Evolutionary conservation across 1,284 basidiomycete species (phyloP).

Genomic region (Kalmanozyma brasiliensis): DNA sequence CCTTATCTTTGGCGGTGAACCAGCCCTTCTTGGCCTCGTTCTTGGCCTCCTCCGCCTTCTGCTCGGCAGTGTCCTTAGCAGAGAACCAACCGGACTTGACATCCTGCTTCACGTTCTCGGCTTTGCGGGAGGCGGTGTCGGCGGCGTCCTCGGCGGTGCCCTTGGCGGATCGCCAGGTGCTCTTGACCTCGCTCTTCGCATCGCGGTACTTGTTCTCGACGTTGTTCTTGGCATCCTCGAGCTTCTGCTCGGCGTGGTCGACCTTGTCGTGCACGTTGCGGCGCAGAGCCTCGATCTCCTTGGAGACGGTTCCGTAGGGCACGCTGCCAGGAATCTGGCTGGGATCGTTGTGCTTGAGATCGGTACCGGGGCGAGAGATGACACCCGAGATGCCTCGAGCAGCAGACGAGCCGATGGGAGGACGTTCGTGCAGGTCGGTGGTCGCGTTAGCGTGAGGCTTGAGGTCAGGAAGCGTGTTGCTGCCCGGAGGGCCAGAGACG

Average conservation of each 20-base stretch:
- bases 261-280: slow-evolving; percentile 35
- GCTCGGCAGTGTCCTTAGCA: slow-evolving; percentile 29
- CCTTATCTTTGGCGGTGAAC: slow-evolving; percentile 38
- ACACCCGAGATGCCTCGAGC: slow-evolving; percentile 43
- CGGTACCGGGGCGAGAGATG: slow-evolving; percentile 35
- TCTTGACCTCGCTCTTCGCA: slow-evolving; percentile 35
- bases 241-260: slow-evolving; percentile 25
- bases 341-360: slow-evolving; percentile 39
- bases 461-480: slow-evolving; percentile 39
- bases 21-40: slow-evolving; percentile 25
- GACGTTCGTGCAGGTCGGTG: slow-evolving; percentile 41
- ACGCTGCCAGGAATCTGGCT: slow-evolving; percentile 32
- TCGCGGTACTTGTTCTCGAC: slow-evolving; percentile 27
- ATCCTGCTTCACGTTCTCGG: slow-evolving; percentile 27
- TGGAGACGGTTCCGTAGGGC: slow-evolving; percentile 44
- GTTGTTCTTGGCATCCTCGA: slow-evolving; percentile 28
- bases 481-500: slow-evolving; percentile 28
- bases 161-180: slow-evolving; percentile 31
- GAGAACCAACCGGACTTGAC: slow-evolving; percentile 42
- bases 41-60: slow-evolving; percentile 36
- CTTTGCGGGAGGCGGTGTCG: slow-evolving; percentile 23
- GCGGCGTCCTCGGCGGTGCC: slow-evolving; percentile 22
- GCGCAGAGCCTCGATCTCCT: slow-evolving; percentile 32
- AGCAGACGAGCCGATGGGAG: slow-evolving; percentile 43
- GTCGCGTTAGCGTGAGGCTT: slow-evolving; percentile 28